These are phyloP conservation scores for Paramecium octaurelia DNA, from an alignment of 73 alveolate genomes.

Conservation along the genomic window DNA sequence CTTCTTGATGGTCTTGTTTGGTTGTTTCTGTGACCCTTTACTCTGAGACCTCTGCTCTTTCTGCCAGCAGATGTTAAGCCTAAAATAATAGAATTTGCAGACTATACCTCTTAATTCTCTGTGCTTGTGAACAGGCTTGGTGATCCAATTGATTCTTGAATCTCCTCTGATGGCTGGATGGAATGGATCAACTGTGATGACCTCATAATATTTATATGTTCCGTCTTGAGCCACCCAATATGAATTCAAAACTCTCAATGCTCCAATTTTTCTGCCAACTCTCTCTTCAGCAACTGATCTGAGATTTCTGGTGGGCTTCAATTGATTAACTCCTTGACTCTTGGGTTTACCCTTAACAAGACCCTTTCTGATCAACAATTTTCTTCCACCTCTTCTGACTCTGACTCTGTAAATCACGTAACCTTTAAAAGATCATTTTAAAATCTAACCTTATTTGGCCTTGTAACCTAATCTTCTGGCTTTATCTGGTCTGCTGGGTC, in stretches of 20 bases:
- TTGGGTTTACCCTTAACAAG: slow-evolving; percentile 99
- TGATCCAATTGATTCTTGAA: slow-evolving; percentile 99
- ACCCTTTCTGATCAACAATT: slow-evolving; percentile 93
- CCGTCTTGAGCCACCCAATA: slow-evolving; percentile 99
- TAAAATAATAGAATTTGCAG: slow-evolving; percentile 45
- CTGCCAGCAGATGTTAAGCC: slow-evolving; percentile 96
- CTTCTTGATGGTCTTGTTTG: slow-evolving; percentile 92
- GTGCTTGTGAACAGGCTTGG: slow-evolving; percentile 93
- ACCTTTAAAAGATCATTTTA: slow-evolving; percentile 76
- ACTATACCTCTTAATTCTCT: slow-evolving; percentile 86
- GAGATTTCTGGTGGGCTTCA: slow-evolving; percentile 92
- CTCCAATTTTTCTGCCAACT: slow-evolving; percentile 94
- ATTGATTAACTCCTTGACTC: slow-evolving; percentile 97
- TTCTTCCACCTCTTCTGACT: slow-evolving; percentile 99
- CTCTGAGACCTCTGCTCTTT: slow-evolving; percentile 96
- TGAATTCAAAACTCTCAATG: slow-evolving; percentile 97
- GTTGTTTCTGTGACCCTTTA: slow-evolving; percentile 93
- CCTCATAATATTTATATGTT: slow-evolving; percentile 97
- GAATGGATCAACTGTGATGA: slow-evolving; percentile 98
- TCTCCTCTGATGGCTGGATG: slow-evolving; percentile 98
- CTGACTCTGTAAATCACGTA: slow-evolving; percentile 97
- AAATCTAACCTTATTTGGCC: slow-evolving; percentile 74
- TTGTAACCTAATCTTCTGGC: slow-evolving; percentile 99
- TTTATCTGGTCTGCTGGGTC: slow-evolving; percentile 99
- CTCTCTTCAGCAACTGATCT: slow-evolving; percentile 99